Evolutionary conservation across 1,284 basidiomycete genomes (phyloP), one percentile per base, ranked within the genome.

Genomic region (Cryptococcus neoformans): DNA sequence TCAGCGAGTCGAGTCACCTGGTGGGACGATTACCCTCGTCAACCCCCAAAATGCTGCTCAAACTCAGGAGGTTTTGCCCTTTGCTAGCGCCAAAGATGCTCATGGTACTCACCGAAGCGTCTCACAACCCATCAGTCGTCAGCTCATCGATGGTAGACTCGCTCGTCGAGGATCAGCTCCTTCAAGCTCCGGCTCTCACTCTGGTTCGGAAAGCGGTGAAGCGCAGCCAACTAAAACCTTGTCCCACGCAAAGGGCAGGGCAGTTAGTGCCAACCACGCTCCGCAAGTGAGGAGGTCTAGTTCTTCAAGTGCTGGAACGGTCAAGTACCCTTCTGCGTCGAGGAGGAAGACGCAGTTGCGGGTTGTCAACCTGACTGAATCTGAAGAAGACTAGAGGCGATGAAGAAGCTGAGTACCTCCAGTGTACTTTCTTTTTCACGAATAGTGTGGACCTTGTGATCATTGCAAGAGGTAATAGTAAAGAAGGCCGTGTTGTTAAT

Each of bases 1-100:
- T 41, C 51, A 89, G 89, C 61, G 83, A 78, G 0, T 79, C 80
- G 45, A 81, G 80, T 65, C 86, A 75, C 88, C 88, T 89, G 41
- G 80, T 81, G 58, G 56, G 21, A 65, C 57, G 1, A 62, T 70
- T 52, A 55, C 54, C 34, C 57, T 63, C 10, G 63, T 67, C 12
- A 55, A 57, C 49, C 55, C 58, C 14, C n/a, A 44, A 17, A 14
- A 17, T 5, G 53, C 54, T 45, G 49, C 62, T 39, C 58, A 59
- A 34, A 39, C 58, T 21, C 42, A 63, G 44, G 55, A 56, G 37
- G 53, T 54, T 42, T 55, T 59, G 12, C 60, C 66, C 62, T 62
- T 46, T 57, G 55, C 8, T 42, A 40, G 8, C 12, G 45, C 40
- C 12, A 42, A 14, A 47, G 37, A 44, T 14, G 21, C 42, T 44